Base-by-base conservation (phyloP, 345 rosid genomes). In the Eucalyptus guilfoylei region DNA sequence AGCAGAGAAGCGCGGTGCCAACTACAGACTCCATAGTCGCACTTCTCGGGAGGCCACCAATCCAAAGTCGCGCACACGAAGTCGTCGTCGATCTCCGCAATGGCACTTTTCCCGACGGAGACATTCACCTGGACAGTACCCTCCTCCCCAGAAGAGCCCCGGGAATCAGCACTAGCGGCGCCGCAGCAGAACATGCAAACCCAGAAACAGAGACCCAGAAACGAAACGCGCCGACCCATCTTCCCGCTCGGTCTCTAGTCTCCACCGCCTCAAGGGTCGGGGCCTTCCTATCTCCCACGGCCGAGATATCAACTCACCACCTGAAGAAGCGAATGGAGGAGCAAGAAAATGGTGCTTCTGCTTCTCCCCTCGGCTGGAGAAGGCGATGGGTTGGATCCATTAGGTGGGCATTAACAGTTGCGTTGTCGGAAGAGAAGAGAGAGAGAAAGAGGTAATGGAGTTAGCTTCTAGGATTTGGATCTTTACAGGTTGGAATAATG, bases 1-100 rank as follows among this genome's bases (percentile, higher is more conserved):
- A 98, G 96, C 86, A 98, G 95, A 86, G 98, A 96, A 90, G 99
- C 96, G 88, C 90, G 95, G 87, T 89, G 96, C 99, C 99, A 98
- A 89, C 94, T 92, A 90, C 99, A 98, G 88, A 95, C 95, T 32
- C 96, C 99, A 89, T 98, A 98, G 90, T 96, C 98, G 90, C 99
- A 98, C 94, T 98, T 98, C 93, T 97, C 94, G 67, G 99, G 98
- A 81, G 99, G 99, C 99, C 99, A 98, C 99, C 99, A 98, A 89
- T 98, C 99, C 90, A 98, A 89, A 80, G 99, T 98, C 87, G 99
- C 99, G 88, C 99, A 97, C 86, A 98, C 90, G 90, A 96, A 98
- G 93, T 97, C 97, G 54, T 96, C 96, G 86, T 97, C 99, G 86
- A 91, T 93, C 91, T 69, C 92, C 85, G 95, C 99, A 90, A 95